Base-by-base conservation (phyloP, 108 stramenopile genomes). In the Fistulifera pelliculosa region DNA sequence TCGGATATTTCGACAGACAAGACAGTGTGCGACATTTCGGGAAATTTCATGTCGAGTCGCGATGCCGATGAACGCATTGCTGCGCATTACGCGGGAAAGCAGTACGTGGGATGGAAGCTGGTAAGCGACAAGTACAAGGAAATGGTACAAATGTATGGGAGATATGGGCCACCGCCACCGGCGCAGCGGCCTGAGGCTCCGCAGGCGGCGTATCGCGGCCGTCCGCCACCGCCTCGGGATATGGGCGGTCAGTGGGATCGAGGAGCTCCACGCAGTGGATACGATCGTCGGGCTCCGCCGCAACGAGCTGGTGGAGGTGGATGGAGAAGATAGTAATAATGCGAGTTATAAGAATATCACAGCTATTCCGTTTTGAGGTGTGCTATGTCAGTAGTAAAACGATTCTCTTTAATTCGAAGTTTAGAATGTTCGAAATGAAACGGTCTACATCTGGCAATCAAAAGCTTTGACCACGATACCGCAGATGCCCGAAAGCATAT, bases 1-100 rank as follows among this genome's bases (percentile, higher is more conserved):
- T 73, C 74, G 25, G 83, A 86, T 52, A 85, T 80, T 24, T 74
- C 85, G 27, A 76, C 81, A 1, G 92, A 93, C 64, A 93, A 93
- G 55, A 78, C 84, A 3, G 87, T 93, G 10, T 93, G 92, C 53
- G 83, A 89, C 38, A 87, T 93, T 0, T 90, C 87, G 8, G 92
- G 92, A 31, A 93, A 93, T 57, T 90, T 90, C 56, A 90, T 93
- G 87, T 79, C 74, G 49, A 68, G 79, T 49, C 80, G 86, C 25
- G 92, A 93, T 70, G 92, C 92, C 43, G 92, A 93, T 63, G 92
- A 93, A 53, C 70, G 92, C 13, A 90, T 93, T 56, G 92, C 92
- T 1, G 92, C 92, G 5, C 92, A 93, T 68, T 93, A 87, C 69
- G 86, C 92, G 0, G 92, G 92, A 39, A 94, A 90, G 67, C 92